These are phyloP conservation scores for Lipomyces sp. DNA, from an alignment of 805 yeast species.

Conservation along the genomic window DNA sequence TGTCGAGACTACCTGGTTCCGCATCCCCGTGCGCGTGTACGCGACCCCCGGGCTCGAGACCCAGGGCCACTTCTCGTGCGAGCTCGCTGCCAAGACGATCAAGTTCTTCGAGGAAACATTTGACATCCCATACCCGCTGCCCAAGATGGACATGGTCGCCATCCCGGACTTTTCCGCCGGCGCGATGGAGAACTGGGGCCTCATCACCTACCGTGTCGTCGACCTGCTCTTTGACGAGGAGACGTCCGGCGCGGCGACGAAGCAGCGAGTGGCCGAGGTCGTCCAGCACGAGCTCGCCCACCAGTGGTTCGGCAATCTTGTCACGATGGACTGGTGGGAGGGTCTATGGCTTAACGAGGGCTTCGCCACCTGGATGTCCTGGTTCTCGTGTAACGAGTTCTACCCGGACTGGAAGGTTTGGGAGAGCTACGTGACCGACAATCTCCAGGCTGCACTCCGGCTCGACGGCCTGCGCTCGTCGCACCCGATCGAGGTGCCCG, in stretches of 20 bases:
- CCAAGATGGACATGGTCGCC: slow-evolving; percentile 75
- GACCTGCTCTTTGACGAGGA: slow-evolving; percentile 67
- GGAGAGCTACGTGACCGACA: slow-evolving; percentile 72
- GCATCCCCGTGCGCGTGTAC: slow-evolving; percentile 66
- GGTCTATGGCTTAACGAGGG: slow-evolving; percentile 88
- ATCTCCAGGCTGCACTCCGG: slow-evolving; percentile 65
- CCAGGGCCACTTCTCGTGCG: slow-evolving; percentile 61
- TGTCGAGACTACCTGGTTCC: slow-evolving; percentile 54
- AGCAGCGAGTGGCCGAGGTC: slow-evolving; percentile 66
- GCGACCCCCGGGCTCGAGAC: slow-evolving; percentile 64
- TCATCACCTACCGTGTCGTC: slow-evolving; percentile 64
- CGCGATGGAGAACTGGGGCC: slow-evolving; percentile 92
- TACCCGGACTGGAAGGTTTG: slow-evolving; percentile 85
- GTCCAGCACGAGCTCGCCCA: slow-evolving; percentile 87
- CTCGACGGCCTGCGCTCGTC: slow-evolving; percentile 76
- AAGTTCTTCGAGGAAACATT: slow-evolving; percentile 63
- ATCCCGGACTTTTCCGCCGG: slow-evolving; percentile 78
- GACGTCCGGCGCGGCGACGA: slow-evolving; percentile 55
- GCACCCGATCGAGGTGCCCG: slow-evolving; percentile 83
- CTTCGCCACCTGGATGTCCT: slow-evolving; percentile 88
- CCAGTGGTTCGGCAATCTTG: slow-evolving; percentile 89
- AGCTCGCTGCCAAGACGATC: slow-evolving; percentile 60
- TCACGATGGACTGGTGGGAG: slow-evolving; percentile 92
- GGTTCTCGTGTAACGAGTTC: slow-evolving; percentile 73
- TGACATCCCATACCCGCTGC: slow-evolving; percentile 72